These are phyloP conservation scores for Phlebiopsis flavidoalba DNA, from an alignment of 768 basidiomycete genomes.

Conservation along the genomic window DNA sequence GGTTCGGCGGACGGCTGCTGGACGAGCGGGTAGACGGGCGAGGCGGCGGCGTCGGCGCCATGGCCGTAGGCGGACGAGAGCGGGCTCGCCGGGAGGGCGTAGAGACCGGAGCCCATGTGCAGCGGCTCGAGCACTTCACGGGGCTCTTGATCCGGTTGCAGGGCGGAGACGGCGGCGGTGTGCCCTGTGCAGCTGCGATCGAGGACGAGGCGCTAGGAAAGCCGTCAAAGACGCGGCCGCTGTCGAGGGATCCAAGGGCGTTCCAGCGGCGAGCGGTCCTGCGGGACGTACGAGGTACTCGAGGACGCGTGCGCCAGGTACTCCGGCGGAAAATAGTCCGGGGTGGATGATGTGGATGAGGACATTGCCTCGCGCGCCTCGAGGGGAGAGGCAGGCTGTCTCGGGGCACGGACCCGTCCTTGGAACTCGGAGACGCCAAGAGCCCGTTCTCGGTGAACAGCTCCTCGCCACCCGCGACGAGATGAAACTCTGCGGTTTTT, in stretches of 20 bases:
- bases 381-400: constrained; percentile 2
- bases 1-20: constrained; percentile 31
- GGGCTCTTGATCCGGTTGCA: constrained; percentile 9
- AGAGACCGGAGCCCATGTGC: constrained; percentile 20
- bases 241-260: not conserved
- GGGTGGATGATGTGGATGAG: constrained; percentile 28
- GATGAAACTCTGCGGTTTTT: constrained; percentile 54
- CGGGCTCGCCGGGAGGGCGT: constrained; percentile 18
- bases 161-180: constrained; percentile 10
- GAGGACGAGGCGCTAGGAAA: constrained; percentile 2
- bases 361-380: constrained; percentile 13
- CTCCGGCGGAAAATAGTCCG: constrained; percentile 17
- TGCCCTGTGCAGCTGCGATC: constrained; percentile 10
- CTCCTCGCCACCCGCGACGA: constrained; percentile 80
- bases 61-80: constrained; percentile 2
- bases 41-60: constrained; percentile 14
- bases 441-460: constrained; percentile 40
- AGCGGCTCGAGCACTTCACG: constrained; percentile 25
- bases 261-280: not conserved
- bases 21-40: constrained; percentile 15
- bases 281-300: not conserved
- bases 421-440: constrained; percentile 32
- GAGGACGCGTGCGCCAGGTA: constrained; percentile 7
- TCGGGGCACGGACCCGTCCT: constrained; percentile 7
- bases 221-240: not conserved